Base-by-base conservation (phyloP, 2,329 filamentous ascomycete species). In the Colletotrichum gigasporum region DNA sequence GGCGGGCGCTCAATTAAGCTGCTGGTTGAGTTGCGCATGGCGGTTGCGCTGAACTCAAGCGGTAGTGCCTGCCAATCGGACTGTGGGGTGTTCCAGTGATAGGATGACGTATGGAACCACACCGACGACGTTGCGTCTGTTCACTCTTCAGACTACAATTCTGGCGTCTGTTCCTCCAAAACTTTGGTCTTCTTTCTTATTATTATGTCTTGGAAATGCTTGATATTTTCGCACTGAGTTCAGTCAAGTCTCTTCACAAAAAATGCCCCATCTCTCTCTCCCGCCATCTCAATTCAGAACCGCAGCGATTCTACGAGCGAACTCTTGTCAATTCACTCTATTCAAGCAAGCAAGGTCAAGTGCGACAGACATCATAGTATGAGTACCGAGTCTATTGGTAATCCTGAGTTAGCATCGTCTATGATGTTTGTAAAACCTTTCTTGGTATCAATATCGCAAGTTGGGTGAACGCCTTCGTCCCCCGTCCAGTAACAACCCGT, bases 361-460 rank as follows among this genome's bases (percentile, higher is more conserved):
- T n/a, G n/a, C n/a, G n/a, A 16, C 26, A 11, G 5, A 4, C 22
- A 48, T 24, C 18, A 35, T 35, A 8, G 16, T 48, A 16, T 26
- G 26, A 28, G 30, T 42, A 55, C 11, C 35, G 42, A 44, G 22
- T 65, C 57, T 65, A 62, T 65, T 65, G 34, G 26, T 28, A 47
- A 45, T 41, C 50, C 30, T 11, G 14, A 26, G 28, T n/a, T 37
- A 42, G 26, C 10, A 30, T 18, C 37, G 16, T 62, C 48, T 47
- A 48, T 37, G 35, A 62, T 55, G 56, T 45, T 35, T 42, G 32
- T 35, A 54, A 62, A 58, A 55, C 62, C 56, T 60, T 30, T 39
- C 3, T 16, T 65, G 62, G 42, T 65, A 65, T 65, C 62, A 65
- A 50, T 55, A 45, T 62, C 42, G 57, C 56, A 65, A 50, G 55